Evolutionary conservation across 2,329 filamentous ascomycete genomes (phyloP), one percentile per base, ranked within the genome.

Genomic region (Colletotrichum sojae): DNA sequence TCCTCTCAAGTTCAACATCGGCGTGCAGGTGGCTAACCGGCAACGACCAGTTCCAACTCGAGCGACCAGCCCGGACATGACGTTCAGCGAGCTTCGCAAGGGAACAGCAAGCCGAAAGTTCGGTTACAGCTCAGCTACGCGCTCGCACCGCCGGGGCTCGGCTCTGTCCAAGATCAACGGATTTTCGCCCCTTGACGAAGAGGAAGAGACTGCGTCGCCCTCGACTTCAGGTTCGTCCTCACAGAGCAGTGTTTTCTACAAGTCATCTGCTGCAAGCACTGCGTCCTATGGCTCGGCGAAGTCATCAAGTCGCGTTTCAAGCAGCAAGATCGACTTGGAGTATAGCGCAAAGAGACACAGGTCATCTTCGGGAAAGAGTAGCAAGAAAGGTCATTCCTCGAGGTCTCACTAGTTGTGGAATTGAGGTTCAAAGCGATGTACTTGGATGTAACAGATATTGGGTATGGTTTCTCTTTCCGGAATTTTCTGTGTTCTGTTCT

Each of bases 61-160:
- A 51, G 74, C 74, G 40, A 70, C 76, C n/a, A 78, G 76, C 39
- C 78, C 81, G 31, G 79, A 80, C 40, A 76, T 80, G 73, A 76
- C 76, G 16, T 82, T 79, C 63, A 67, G 75, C 45, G 81, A 83
- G 39, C 74, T 77, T 25, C 78, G 78, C 68, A 83, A 81, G 68
- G 77, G 78, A 27, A 81, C 78, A 45, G 71, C 75, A 22, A 75
- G 78, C 46, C 79, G 79, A 69, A 83, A 81, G 71, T 77, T 77
- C 51, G 78, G 81, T 40, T 75, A 77, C 65, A 74, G 73, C 36
- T 71, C 72, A n/a, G 73, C 76, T 45, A 70, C 71, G 49, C 76
- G 74, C 55, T 76, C 76, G 20, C 76, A 78, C 69, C 74, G 76
- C 36, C 77, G 78, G 56, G 74, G 74, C 13, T 75, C 76, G 18